Evolutionary conservation across 768 basidiomycete species (phyloP).

Genomic region (Panaeolus papilionaceus): DNA sequence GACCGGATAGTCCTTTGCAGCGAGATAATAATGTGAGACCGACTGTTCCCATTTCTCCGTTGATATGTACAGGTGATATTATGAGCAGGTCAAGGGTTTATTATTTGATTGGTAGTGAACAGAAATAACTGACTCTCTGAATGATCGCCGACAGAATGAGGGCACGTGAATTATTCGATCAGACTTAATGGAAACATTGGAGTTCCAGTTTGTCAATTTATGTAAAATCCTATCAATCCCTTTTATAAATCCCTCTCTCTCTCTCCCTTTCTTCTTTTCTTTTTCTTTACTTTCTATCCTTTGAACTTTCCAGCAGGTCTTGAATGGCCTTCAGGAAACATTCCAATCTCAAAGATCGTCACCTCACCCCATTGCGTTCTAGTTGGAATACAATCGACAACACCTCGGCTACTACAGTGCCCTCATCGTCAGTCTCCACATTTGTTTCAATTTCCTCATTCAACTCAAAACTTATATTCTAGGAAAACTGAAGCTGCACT

Average conservation of each 20-base stretch:
- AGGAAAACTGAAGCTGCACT: conserved; percentile 55
- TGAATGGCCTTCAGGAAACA: conserved; percentile 31
- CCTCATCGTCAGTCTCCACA: too few species aligned
- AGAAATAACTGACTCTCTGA: not conserved
- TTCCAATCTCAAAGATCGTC: not conserved
- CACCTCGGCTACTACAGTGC: conserved; percentile 16
- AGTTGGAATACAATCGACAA: conserved; percentile 19
- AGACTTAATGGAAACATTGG: conserved; percentile 34
- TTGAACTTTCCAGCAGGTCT: conserved; percentile 3
- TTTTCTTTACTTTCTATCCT: conserved; percentile 26
- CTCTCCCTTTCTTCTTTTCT: conserved; percentile 18
- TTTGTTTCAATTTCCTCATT: conserved; percentile 33
- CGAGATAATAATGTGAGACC: too few species aligned
- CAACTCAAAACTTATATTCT: conserved; percentile 13
- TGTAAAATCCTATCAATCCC: not conserved
- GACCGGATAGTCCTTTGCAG: not conserved
- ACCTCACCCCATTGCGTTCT: not conserved
- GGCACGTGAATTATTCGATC: conserved; percentile 44
- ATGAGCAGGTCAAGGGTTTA: too few species aligned
- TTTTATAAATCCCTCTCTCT: not conserved
- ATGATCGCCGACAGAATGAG: conserved; percentile 25
- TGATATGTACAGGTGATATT: too few species aligned
- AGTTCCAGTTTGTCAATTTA: not conserved
- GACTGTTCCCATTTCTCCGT: too few species aligned
- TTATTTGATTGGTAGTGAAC: not conserved